Base-by-base conservation (phyloP, 805 yeast species). In the Starmerella roubikii region DNA sequence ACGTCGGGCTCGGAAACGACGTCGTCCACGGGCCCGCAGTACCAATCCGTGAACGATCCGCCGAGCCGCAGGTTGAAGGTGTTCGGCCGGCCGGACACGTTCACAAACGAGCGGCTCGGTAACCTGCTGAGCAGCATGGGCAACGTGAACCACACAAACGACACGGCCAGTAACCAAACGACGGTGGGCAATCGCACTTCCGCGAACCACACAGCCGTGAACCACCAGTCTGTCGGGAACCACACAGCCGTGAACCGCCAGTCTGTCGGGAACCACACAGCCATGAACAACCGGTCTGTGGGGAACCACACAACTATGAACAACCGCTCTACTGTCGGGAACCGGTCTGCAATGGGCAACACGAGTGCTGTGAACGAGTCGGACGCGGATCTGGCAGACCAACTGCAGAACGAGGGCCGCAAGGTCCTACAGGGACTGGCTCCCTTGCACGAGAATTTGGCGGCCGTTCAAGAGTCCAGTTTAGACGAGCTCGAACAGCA, bases 71-170 rank as follows among this genome's bases (percentile, higher is more conserved):
- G 47, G 8, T 44, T 51, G 28, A 48, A 51, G 21, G 45, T 51
- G 16, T 51, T 50, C 28, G 51, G 52, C 8, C 38, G 41, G 4
- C 43, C 49, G 2, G 51, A 51, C 29, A 51, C 54, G 2, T 51
- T 39, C 38, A 51, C 54, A 12, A 50, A 49, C 33, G 47, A 51
- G 30, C 40, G 49, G 10, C 39, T 48, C 15, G 48, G 51, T 9
- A 45, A 45, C 19, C 35, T 51, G 25, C 38, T 50, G 10, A 36
- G 48, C 12, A 45, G 41, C 37, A 47, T 32, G 40, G 52, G 45
- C 11, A 41, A 39, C 3, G 39, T 27, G 7, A 27, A 27, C 34
- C 3, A 13, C 38, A n/a, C n/a, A n/a, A 3, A 15, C 30, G 12
- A 25, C 22, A 2, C 16, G 26, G 1, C 16, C 25, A 10, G 17